These are phyloP conservation scores for Xylaria sp. DNA, from an alignment of 2,329 filamentous ascomycete species.

Conservation along the genomic window DNA sequence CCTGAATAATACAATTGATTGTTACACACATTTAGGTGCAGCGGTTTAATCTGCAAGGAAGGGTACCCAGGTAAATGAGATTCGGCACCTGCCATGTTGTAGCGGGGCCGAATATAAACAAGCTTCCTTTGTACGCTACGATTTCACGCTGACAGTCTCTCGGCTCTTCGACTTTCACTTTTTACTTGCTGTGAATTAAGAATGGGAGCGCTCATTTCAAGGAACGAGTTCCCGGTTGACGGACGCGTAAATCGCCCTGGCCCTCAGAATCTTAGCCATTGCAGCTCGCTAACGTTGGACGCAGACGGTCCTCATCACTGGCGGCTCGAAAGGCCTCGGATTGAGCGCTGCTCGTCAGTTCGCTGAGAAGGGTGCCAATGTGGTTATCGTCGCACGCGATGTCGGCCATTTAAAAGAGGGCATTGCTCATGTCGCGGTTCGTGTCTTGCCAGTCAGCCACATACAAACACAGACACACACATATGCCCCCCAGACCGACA, in stretches of 20 bases:
- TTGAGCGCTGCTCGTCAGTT: conserved; percentile 69
- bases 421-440: conserved; percentile 64
- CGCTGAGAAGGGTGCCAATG: conserved; percentile 72
- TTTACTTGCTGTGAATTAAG: too few species aligned
- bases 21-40: too few species aligned
- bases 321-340: conserved; percentile 77
- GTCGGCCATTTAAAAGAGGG: conserved; percentile 67
- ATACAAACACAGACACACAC: too few species aligned
- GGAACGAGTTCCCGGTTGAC: conserved; percentile 71
- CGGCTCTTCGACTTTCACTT: too few species aligned
- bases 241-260: conserved; percentile 60
- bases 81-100: too few species aligned
- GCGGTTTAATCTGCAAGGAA: too few species aligned
- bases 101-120: too few species aligned
- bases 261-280: too few species aligned
- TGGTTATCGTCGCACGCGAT: conserved; percentile 75
- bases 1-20: too few species aligned
- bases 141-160: too few species aligned
- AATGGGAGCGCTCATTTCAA: conserved; percentile 36
- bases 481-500: background rate
- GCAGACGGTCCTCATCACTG: conserved; percentile 76
- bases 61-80: too few species aligned
- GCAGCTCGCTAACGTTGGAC: background rate
- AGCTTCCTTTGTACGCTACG: too few species aligned
- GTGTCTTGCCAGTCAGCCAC: background rate